Conservation (phyloP, 2,329 filamentous ascomycete species). For the Chaetomium sp. region DNA sequence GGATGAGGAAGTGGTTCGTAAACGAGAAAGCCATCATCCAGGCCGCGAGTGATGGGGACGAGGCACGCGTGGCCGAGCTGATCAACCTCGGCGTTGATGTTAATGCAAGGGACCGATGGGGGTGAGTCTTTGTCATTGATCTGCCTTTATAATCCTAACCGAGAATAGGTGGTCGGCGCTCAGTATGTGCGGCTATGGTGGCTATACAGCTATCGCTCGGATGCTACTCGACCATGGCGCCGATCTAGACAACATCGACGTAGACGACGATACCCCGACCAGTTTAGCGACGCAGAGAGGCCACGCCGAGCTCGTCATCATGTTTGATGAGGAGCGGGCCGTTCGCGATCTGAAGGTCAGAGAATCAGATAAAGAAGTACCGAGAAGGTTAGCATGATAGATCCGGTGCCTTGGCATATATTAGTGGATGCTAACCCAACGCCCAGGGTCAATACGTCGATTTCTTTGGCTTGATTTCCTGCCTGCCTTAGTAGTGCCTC, state of each 20-base stretch:
- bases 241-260: neutral
- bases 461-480: too few relatives aligned
- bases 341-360: neutral
- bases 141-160: too few relatives aligned
- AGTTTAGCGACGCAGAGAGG: neutral
- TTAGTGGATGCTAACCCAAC: too few relatives aligned
- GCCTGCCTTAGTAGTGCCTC: too few relatives aligned
- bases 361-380: too few relatives aligned
- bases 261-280: neutral
- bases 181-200: too few relatives aligned
- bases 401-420: too few relatives aligned
- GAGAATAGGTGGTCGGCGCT: too few relatives aligned
- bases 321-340: conserved; percentile 1
- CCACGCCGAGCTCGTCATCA: neutral
- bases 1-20: neutral
- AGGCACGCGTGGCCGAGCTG: neutral
- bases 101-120: neutral
- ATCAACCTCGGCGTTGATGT: conserved; percentile 1
- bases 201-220: neutral
- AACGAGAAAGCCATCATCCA: neutral
- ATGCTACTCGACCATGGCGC: conserved; percentile 4
- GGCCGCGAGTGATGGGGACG: neutral
- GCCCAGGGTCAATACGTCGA: too few relatives aligned
- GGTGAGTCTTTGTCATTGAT: neutral
- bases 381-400: too few relatives aligned